phyloP scores from a whole-genome alignment of 208 protist genomes.

The Leptomonas pyrrhocoris region DNA sequence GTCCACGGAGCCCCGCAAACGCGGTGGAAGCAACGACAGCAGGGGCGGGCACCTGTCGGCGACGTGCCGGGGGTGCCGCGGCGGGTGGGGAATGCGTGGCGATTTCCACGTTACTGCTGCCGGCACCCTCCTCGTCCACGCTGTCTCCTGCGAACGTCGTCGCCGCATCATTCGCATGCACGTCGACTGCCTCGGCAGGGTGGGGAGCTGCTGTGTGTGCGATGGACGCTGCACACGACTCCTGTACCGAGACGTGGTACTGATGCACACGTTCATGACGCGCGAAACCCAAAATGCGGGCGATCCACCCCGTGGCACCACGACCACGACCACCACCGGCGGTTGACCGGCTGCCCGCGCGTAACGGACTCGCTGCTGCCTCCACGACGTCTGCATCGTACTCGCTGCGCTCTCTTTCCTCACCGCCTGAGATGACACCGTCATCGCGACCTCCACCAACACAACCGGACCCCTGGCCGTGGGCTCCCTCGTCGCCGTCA shows the following conservation, averaged over 20 bases:
- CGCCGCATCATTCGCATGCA: neutral
- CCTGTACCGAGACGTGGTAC: neutral
- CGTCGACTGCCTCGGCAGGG: neutral
- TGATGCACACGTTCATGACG: slow-evolving; percentile 9
- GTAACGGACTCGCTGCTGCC: neutral
- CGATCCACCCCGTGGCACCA: slow-evolving; percentile 19
- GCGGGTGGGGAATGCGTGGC: neutral
- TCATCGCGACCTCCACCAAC: no score
- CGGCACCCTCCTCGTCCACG: neutral
- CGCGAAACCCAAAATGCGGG: slow-evolving; percentile 14
- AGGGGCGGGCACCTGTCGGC: neutral
- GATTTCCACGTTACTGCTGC: neutral
- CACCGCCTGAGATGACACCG: neutral
- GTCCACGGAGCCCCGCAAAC: neutral
- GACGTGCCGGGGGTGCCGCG: slow-evolving; percentile 2
- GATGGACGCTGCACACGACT: slow-evolving; percentile 1
- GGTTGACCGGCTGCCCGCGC: neutral
- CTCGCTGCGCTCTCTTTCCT: slow-evolving; percentile 6
- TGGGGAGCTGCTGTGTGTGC: neutral
- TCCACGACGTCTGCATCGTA: neutral
- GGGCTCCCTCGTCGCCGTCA: neutral
- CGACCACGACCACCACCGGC: neutral
- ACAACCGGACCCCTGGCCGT: neutral
- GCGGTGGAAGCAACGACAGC: no score
- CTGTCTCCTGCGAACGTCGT: neutral